Evolutionary conservation across 176 grass and related monocot species (phyloP), one percentile per base, ranked within the genome.

Genomic region (maize (Zea mays)): DNA sequence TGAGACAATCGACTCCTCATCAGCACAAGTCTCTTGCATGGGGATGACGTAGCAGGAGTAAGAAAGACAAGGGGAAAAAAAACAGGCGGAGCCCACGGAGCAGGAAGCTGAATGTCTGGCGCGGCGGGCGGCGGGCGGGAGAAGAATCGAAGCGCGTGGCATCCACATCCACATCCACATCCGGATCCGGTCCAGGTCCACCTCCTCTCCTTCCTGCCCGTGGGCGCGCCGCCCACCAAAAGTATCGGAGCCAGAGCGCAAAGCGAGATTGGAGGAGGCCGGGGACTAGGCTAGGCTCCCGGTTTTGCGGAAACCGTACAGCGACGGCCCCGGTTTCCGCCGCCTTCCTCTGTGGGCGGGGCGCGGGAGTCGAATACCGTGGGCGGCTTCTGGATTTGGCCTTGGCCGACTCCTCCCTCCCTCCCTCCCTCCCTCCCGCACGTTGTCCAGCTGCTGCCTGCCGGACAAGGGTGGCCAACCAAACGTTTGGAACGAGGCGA

Each of bases 241-340:
- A 41, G 20, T 20, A 4, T 2, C 16, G 48, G 19, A 9, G n/a
- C 19, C 11, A 42, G 0, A 10, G 9, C 9, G 45, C 8, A 12
- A 27, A 5, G 38, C 11, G n/a, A 2, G 8, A 34, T 7, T 17
- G 10, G 48, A 14, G 38, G 42, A 19, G 36, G 16, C 51, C 13
- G 36, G 58, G 66, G 66, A 3, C n/a, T n/a, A n/a, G n/a, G 27
- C 27, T 27, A 27, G 45, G 55, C 86, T 88, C 86, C 86, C 72
- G 86, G 86, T 88, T 88, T 85, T 81, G 70, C 75, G 86, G 86
- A 85, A 88, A 69, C 69, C 52, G 21, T 70, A 79, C 76, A 75
- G 81, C 81, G 76, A 85, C 20, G 33, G 81, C 35, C 72, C 34
- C 43, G 33, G 41, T 84, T 75, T 80, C 79, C 58, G 37, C 73